Evolutionary conservation across 331 rosid species (phyloP).

Genomic region (Malus hybrid): DNA sequence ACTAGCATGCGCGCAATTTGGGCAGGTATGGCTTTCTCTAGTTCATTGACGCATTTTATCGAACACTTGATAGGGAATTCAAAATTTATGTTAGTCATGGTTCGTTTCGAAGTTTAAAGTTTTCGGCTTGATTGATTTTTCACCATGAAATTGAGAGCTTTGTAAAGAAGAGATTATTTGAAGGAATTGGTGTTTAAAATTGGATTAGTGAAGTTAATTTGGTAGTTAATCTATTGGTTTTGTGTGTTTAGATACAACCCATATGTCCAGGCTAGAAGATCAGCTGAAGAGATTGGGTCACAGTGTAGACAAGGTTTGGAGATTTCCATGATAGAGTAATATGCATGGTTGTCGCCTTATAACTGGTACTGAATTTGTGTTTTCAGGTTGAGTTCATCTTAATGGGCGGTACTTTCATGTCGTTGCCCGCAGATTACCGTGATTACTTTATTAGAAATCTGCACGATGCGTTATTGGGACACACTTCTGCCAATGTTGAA

Average conservation of each 20-base stretch:
- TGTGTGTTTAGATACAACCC: too few species aligned
- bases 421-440: too few species aligned
- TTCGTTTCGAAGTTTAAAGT: not conserved
- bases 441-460: too few species aligned
- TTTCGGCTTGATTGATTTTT: not conserved
- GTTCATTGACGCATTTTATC: not conserved
- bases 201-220: too few species aligned
- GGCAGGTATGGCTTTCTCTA: too few species aligned
- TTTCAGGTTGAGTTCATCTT: conserved; percentile 89
- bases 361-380: conserved; percentile 15
- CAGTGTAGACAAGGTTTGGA: not conserved
- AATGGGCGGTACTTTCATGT: conserved; percentile 72
- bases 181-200: not conserved
- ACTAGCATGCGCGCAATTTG: too few species aligned
- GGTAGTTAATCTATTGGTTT: too few species aligned
- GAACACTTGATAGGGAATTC: not conserved
- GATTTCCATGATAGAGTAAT: not conserved
- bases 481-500: conserved; percentile 70
- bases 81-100: not conserved
- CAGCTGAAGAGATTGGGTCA: too few species aligned
- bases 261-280: too few species aligned
- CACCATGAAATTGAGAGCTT: not conserved
- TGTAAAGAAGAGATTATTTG: not conserved
- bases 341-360: not conserved
- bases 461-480: conserved; percentile 68